phyloP scores from a whole-genome alignment of 345 rosid genomes.

The Aegle marmelos region DNA sequence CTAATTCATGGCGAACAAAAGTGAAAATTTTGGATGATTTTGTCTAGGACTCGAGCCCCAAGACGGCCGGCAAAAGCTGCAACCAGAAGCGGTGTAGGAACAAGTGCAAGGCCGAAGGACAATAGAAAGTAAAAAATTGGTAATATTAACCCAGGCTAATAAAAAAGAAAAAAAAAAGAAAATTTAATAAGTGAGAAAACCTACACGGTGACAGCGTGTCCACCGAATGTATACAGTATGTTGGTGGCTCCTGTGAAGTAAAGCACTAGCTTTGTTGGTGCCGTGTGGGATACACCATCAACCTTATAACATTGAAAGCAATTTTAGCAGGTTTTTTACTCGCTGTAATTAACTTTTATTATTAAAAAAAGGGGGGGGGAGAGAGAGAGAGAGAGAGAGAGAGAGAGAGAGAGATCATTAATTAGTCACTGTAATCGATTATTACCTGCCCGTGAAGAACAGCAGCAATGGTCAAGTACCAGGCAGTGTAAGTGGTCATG shows the following conservation, averaged over 20 bases:
- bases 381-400: neutral
- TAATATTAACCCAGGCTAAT: neutral
- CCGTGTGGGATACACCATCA: conserved; percentile 69
- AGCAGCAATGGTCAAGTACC: conserved; percentile 89
- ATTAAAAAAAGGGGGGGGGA: too few relatives aligned
- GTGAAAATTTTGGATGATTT: conserved; percentile 28
- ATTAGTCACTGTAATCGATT: neutral
- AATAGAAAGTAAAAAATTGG: too few relatives aligned
- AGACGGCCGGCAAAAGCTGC: conserved; percentile 86
- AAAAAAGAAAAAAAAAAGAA: neutral
- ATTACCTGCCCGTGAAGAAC: conserved; percentile 85
- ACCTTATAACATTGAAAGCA: conserved; percentile 28
- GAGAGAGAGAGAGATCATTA: neutral
- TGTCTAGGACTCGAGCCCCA: conserved; percentile 49
- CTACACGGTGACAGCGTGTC: conserved; percentile 99
- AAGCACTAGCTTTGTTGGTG: conserved; percentile 76
- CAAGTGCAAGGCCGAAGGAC: conserved; percentile 5
- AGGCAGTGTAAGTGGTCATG: conserved; percentile 99
- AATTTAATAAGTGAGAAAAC: conserved; percentile 16
- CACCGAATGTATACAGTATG: conserved; percentile 94
- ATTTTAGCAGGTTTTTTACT: neutral
- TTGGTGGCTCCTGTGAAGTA: conserved; percentile 99
- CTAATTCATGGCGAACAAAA: conserved; percentile 18
- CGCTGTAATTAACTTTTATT: neutral
- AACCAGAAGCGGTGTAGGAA: conserved; percentile 69